phyloP scores from a whole-genome alignment of 2,329 filamentous ascomycete species.

The Rhinocladiella mackenziei region DNA sequence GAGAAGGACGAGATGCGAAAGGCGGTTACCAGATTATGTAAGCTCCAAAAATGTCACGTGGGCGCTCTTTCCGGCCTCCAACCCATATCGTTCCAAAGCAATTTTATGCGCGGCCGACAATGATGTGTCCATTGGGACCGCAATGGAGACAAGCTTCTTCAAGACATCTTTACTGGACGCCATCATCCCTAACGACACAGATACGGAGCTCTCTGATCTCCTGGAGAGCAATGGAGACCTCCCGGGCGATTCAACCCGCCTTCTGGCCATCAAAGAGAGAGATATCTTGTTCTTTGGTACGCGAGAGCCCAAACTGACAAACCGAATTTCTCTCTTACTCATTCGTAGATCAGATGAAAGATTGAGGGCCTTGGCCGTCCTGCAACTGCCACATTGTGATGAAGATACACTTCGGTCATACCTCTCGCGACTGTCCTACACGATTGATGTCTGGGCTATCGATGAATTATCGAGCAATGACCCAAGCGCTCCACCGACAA shows the following conservation, averaged over 20 bases:
- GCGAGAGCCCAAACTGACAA: not conserved
- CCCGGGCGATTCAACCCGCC: slow-evolving; percentile 39
- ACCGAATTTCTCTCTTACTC: slow-evolving; percentile 42
- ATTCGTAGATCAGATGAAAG: slow-evolving; percentile 53
- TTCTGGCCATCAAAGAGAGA: slow-evolving; percentile 50
- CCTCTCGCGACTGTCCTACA: slow-evolving; percentile 48
- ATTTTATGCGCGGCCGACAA: no score
- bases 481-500: slow-evolving; percentile 29
- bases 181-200: slow-evolving; percentile 42
- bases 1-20: no score
- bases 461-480: slow-evolving; percentile 34
- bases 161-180: slow-evolving; percentile 43
- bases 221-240: slow-evolving; percentile 34
- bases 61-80: no score
- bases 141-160: slow-evolving; percentile 40
- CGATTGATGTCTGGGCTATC: slow-evolving; percentile 48
- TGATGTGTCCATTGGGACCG: no score
- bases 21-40: no score
- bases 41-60: no score
- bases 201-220: slow-evolving; percentile 15
- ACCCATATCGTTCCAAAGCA: no score
- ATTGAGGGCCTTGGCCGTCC: slow-evolving; percentile 49
- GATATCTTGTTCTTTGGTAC: slow-evolving; percentile 43
- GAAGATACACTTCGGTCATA: slow-evolving; percentile 47
- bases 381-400: slow-evolving; percentile 50